Evolutionary conservation across 192 early-diverging fungal species (phyloP).

Genomic region (Podila horticola): DNA sequence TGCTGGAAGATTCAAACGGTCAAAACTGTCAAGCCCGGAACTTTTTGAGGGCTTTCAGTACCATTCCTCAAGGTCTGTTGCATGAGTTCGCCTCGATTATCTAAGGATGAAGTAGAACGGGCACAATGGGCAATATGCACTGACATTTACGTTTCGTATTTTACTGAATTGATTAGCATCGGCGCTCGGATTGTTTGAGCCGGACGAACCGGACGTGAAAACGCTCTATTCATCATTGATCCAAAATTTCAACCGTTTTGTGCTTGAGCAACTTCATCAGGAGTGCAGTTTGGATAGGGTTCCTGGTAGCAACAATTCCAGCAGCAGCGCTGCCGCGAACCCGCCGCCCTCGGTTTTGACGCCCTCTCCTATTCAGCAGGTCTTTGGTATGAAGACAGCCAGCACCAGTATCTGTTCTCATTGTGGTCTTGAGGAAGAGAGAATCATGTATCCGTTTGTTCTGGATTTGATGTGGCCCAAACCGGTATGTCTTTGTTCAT

Average conservation of each 20-base stretch:
- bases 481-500: constrained; percentile 46
- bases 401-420: constrained; percentile 72
- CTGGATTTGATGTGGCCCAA: constrained; percentile 86
- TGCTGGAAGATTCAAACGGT: constrained; percentile 91
- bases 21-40: constrained; percentile 96
- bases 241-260: constrained; percentile 90
- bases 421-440: constrained; percentile 67
- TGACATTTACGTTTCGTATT: neutral
- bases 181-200: constrained; percentile 90
- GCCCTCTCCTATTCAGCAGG: constrained; percentile 68
- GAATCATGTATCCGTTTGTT: constrained; percentile 81
- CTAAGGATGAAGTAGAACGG: neutral
- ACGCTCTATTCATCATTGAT: constrained; percentile 79
- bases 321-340: constrained; percentile 12
- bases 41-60: constrained; percentile 86
- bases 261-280: constrained; percentile 89
- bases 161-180: constrained; percentile 58
- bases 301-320: constrained; percentile 18
- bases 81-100: neutral
- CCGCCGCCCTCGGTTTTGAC: constrained; percentile 15
- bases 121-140: neutral
- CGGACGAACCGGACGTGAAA: constrained; percentile 70
- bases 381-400: constrained; percentile 75
- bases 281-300: constrained; percentile 66
- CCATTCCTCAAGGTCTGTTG: constrained; percentile 79